Percentiles rank a stretch among this genome's conserved stretches.
These are phyloP conservation scores for Phytophthora foliorum DNA, from an alignment of 352 stramenopile species.

Conservation along the genomic window DNA sequence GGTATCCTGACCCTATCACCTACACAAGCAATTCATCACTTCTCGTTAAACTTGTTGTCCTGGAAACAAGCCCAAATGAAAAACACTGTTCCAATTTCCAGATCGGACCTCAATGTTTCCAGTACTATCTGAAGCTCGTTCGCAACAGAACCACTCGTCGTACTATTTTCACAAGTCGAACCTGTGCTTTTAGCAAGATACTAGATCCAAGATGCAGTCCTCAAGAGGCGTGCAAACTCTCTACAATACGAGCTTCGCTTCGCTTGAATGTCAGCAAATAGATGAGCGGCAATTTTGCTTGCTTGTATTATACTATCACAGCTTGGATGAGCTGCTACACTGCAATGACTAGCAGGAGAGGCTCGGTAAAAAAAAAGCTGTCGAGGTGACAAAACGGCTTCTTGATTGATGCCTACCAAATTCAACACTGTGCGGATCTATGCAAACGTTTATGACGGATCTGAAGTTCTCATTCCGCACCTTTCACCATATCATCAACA, in stretches of 20 bases:
- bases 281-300: no score
- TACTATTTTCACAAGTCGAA: conserved; percentile 31
- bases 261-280: conserved; percentile 27
- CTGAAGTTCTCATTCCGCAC: no score
- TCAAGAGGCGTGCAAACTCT: conserved; percentile 20
- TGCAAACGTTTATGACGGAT: no score
- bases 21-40: conserved; percentile 5
- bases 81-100: conserved; percentile 31
- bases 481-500: no score
- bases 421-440: no score
- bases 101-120: conserved; percentile 33
- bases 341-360: no score
- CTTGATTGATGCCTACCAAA: no score
- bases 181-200: conserved; percentile 17
- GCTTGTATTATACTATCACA: no score
- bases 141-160: conserved; percentile 32
- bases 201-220: conserved; percentile 33
- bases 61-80: conserved; percentile 30
- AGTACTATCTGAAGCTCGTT: conserved; percentile 46
- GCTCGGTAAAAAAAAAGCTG: no score
- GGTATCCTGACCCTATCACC: not conserved
- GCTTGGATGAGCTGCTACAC: no score
- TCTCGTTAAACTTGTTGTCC: conserved; percentile 21
- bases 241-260: conserved; percentile 18
- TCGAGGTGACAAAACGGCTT: no score